phyloP scores from a whole-genome alignment of 148 eudicot genomes.

The Rhododendron griersonianum region DNA sequence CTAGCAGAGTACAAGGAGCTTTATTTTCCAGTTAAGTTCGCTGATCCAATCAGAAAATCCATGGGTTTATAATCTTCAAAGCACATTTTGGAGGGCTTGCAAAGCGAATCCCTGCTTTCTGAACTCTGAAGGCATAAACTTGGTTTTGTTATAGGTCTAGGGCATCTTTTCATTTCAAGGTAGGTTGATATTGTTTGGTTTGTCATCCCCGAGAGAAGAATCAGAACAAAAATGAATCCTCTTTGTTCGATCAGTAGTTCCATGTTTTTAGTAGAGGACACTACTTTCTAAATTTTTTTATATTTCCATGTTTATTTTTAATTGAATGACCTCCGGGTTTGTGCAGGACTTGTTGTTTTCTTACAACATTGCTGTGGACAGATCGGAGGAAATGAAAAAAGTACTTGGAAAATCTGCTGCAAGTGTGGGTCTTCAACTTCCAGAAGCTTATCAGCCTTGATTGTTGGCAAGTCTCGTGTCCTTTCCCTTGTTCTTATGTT shows the following conservation, averaged over 20 bases:
- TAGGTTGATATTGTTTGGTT: neutral
- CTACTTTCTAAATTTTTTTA: neutral
- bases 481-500: neutral
- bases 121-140: neutral
- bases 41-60: neutral
- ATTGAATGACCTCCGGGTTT: neutral
- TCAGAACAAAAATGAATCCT: neutral
- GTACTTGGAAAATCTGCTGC: slow-evolving; percentile 86
- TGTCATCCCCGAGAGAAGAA: neutral
- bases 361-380: slow-evolving; percentile 91
- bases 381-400: slow-evolving; percentile 79
- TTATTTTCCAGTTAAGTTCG: neutral
- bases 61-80: neutral
- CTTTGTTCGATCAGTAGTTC: neutral
- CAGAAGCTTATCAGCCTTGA: slow-evolving; percentile 74
- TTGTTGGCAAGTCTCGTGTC: slow-evolving; percentile 7
- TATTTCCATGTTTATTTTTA: neutral
- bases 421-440: slow-evolving; percentile 94
- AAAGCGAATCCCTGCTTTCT: neutral
- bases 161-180: neutral
- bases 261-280: neutral
- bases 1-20: neutral
- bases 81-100: neutral
- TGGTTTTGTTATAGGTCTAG: neutral
- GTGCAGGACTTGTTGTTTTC: slow-evolving; percentile 81